These are phyloP conservation scores for Glycyrrhiza uralensis DNA, from an alignment of 306 rosid genomes.

Conservation along the genomic window DNA sequence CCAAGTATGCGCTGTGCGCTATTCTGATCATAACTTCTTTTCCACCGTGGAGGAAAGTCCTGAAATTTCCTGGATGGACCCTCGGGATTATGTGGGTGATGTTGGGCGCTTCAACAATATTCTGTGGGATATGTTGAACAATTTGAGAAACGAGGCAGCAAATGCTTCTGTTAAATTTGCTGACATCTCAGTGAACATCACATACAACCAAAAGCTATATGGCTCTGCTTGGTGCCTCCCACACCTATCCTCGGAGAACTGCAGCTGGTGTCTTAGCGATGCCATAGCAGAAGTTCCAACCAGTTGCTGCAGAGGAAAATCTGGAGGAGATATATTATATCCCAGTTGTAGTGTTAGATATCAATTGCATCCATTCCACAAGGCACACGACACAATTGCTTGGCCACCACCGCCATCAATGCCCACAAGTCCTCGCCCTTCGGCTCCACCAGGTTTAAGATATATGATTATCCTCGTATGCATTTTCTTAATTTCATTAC, in stretches of 20 bases:
- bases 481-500: not conserved
- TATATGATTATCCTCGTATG: not conserved
- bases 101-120: not conserved
- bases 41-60: not conserved
- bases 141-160: not conserved
- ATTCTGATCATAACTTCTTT: not conserved
- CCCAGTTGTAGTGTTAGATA: not conserved
- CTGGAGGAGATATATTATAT: not conserved
- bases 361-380: not conserved
- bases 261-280: not conserved
- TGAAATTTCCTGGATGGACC: not conserved
- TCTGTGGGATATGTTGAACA: not conserved
- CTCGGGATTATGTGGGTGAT: not conserved
- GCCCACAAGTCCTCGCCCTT: not conserved
- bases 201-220: not conserved
- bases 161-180: not conserved
- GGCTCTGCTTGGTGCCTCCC: not conserved
- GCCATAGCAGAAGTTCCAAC: not conserved
- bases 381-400: not conserved
- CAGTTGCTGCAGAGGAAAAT: not conserved
- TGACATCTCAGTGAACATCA: not conserved
- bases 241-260: not conserved
- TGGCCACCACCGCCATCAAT: not conserved
- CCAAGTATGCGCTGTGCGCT: not conserved
- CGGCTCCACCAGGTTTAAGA: conserved; percentile 23